Evolutionary conservation across 2,329 filamentous ascomycete genomes (phyloP), one percentile per base, ranked within the genome.

Genomic region (Trichoderma atroviride): DNA sequence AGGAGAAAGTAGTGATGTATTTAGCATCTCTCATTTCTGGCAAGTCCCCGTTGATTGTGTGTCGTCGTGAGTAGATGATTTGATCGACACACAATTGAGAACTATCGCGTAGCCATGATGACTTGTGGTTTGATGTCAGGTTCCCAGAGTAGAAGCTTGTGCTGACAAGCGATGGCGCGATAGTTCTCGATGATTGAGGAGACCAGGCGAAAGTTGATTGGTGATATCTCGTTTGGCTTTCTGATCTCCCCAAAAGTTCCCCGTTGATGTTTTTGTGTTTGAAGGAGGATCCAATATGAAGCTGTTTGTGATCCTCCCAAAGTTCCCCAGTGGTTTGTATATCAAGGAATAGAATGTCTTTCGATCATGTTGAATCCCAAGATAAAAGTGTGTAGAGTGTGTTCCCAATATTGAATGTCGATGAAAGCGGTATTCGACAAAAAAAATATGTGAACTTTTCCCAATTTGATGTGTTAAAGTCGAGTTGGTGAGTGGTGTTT

Each of bases 21-120:
- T 5, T 37, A 29, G 2, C 40, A 47, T 53, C 43, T 63, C 60
- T 35, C n/a, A 50, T 66, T 33, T 33, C 53, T 50, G 29, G 53
- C 63, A 58, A 66, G 37, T 57, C 29, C 63, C 63, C 63, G 35
- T 56, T 43, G 16, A 24, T 22, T 64, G 61, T 47, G 37, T 35
- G 63, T 58, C 37, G 29, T 57, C 53, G 37, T 57, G 55, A 22
- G 19, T 10, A 43, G 37, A 35, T 50, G 22, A 11, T 29, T 43
- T 27, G 35, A 27, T 66, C 37, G 50, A 58, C 63, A 58, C 53
- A 50, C 14, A 35, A 14, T 47, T 47, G 53, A 66, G 63, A 47
- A 66, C 27, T 55, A 50, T 35, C 53, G 53, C 22, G 53, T n/a
- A 58, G 35, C 11, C 13, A 57, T 33, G 29, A 57, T 50, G 2